Conservation (phyloP, 2,329 filamentous ascomycete genomes). For the Dothidotthia symphoricarpi region DNA sequence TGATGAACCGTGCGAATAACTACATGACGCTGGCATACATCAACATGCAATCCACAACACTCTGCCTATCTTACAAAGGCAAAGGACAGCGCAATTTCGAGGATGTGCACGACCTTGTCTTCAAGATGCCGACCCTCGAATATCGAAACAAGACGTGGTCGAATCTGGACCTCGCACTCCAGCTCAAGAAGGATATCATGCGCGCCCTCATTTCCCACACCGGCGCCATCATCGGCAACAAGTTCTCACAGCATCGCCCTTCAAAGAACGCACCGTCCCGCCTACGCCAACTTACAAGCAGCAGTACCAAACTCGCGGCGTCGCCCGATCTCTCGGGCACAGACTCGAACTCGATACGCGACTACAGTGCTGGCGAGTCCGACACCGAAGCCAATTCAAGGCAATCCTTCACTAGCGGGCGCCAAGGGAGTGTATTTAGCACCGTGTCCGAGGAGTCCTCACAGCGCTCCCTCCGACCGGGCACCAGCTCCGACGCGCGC, state of each 20-base stretch:
- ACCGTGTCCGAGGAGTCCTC: conserved; percentile 33
- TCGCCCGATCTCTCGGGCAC: conserved; percentile 35
- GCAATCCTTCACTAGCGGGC: conserved; percentile 34
- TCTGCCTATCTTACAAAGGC: conserved; percentile 95
- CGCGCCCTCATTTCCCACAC: conserved; percentile 92
- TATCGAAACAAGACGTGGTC: conserved; percentile 99
- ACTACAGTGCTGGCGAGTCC: conserved; percentile 33
- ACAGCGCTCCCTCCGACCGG: conserved; percentile 15
- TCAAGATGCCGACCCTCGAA: conserved; percentile 88
- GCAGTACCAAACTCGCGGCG: conserved; percentile 60
- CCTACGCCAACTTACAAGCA: conserved; percentile 80
- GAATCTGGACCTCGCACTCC: conserved; percentile 88
- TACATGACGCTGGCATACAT: conserved; percentile 98
- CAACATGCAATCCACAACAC: conserved; percentile 89
- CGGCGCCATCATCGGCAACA: conserved; percentile 95
- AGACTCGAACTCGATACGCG: conserved; percentile 32
- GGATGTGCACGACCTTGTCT: conserved; percentile 96
- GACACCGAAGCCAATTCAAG: conserved; percentile 24
- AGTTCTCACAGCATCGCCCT: conserved; percentile 85
- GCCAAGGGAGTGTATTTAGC: conserved; percentile 30
- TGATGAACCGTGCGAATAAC: conserved; percentile 91
- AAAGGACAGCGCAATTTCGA: conserved; percentile 93
- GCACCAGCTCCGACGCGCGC: no score
- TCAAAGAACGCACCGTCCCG: conserved; percentile 74
- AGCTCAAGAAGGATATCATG: conserved; percentile 91